phyloP scores from a whole-genome alignment of 225 moss, liverwort and hornwort species.

The Neckera pumila region DNA sequence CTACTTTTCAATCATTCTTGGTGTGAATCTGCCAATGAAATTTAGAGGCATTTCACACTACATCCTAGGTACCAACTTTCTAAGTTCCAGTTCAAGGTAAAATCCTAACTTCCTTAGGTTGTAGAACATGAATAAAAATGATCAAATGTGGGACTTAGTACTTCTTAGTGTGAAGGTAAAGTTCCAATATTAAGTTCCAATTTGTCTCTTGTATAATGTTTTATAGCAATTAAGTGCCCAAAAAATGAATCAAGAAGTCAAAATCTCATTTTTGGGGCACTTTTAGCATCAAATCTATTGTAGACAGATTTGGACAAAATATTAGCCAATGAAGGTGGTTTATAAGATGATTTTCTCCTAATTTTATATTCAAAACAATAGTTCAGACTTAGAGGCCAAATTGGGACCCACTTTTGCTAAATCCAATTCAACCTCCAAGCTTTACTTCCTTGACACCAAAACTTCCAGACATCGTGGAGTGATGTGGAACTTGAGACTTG shows the following conservation, averaged over 20 bases:
- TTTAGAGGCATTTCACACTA: background rate
- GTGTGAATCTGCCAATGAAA: background rate
- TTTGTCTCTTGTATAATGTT: too few relatives aligned
- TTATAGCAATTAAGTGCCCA: rapidly evolving
- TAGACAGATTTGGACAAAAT: rapidly evolving
- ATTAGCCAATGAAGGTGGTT: rapidly evolving
- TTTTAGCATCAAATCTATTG: background rate
- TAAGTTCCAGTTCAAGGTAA: rapidly evolving
- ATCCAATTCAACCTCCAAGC: background rate
- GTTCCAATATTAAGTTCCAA: background rate
- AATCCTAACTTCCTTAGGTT: too few relatives aligned
- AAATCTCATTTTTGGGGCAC: rapidly evolving
- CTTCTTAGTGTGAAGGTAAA: background rate
- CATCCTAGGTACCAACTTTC: background rate
- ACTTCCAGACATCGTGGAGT: rapidly evolving
- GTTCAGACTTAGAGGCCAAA: rapidly evolving
- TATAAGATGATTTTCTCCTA: too few relatives aligned
- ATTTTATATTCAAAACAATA: background rate
- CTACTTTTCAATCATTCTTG: background rate
- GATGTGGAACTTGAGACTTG: background rate
- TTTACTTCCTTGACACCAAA: rapidly evolving
- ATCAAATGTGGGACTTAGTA: background rate
- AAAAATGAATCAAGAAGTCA: rapidly evolving
- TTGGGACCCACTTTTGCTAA: rapidly evolving
- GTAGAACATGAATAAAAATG: background rate